phyloP scores from a whole-genome alignment of 768 basidiomycete species.

The Phanerochaete carnosa region DNA sequence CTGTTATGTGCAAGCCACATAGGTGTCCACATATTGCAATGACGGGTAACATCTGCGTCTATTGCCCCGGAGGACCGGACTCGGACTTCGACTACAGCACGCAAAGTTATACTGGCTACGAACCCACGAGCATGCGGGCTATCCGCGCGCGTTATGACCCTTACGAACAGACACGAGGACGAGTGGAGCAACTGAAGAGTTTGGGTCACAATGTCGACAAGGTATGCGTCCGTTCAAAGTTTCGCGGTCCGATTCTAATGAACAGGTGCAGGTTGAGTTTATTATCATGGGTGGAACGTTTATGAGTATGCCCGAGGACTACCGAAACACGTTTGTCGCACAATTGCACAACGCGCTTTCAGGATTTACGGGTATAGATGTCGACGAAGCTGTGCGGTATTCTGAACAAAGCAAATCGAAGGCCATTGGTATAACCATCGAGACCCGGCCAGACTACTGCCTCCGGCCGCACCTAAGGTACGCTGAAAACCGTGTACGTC shows the following conservation, averaged over 20 bases:
- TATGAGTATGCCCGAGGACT: conserved; percentile 99
- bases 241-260: background rate
- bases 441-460: conserved; percentile 98
- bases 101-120: conserved; percentile 91
- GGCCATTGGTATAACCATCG: conserved; percentile 98
- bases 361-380: conserved; percentile 88
- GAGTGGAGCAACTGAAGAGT: conserved; percentile 93
- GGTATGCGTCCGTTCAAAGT: conserved; percentile 38
- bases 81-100: conserved; percentile 99
- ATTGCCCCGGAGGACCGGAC: conserved; percentile 98
- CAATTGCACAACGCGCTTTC: conserved; percentile 96
- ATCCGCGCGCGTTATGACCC: conserved; percentile 96
- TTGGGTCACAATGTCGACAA: conserved; percentile 98
- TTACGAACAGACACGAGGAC: conserved; percentile 93
- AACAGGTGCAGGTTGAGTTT: conserved; percentile 64
- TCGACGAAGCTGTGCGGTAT: conserved; percentile 95
- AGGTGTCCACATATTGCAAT: conserved; percentile 99
- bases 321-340: conserved; percentile 89
- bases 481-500: conserved; percentile 2
- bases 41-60: conserved; percentile 99
- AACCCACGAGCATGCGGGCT: conserved; percentile 98
- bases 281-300: conserved; percentile 99
- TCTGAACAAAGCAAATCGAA: conserved; percentile 98
- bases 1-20: conserved; percentile 99
- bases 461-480: conserved; percentile 92